Evolutionary conservation across 2,329 filamentous ascomycete genomes (phyloP), one percentile per base, ranked within the genome.

Genomic region (Sarocladium brachiariae): DNA sequence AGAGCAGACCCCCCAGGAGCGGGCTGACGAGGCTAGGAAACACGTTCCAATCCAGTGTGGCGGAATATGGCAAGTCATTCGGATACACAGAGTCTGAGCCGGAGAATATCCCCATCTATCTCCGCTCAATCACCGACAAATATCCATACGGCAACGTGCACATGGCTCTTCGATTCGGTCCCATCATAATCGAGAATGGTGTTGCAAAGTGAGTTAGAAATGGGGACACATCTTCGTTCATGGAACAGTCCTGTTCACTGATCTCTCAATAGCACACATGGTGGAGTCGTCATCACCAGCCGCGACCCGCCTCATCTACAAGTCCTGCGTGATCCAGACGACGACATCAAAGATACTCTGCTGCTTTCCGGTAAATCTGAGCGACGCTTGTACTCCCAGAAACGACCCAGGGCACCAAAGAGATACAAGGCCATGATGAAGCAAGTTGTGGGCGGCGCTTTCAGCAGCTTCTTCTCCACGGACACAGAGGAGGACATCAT

Each of bases 181-280:
- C 69, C 4, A 34, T 72, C 21, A 52, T 71, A 2, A 65, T 72
- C 33, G 66, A 70, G 55, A 70, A 70, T 53, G 68, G 66, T 7
- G 63, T 66, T 4, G 55, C 57, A 18, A 58, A 66, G 68, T 70
- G 58, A 61, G 66, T 61, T 1, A 0, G 1, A 7, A 8, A 13
- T 13, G 6, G 1, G 2, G 5, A 18, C 3, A 13, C 16, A 16
- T 13, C n/a, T 6, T 19, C 10, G 2, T 30, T 18, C n/a, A n/a
- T n/a, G n/a, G n/a, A n/a, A n/a, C n/a, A n/a, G n/a, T n/a, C n/a
- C n/a, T n/a, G n/a, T n/a, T 30, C 3, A 47, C 47, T 48, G 31
- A 23, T 4, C 27, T 7, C 14, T n/a, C n/a, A n/a, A n/a, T n/a
- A 64, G 62, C 30, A 59, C 56, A 0, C 54, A 60, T 25, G 55